A percentile compares a stretch with the other conserved stretches of the same genome.
Evolutionary conservation across 345 rosid genomes (phyloP).

Genomic region (Gossypium rotundifolium): DNA sequence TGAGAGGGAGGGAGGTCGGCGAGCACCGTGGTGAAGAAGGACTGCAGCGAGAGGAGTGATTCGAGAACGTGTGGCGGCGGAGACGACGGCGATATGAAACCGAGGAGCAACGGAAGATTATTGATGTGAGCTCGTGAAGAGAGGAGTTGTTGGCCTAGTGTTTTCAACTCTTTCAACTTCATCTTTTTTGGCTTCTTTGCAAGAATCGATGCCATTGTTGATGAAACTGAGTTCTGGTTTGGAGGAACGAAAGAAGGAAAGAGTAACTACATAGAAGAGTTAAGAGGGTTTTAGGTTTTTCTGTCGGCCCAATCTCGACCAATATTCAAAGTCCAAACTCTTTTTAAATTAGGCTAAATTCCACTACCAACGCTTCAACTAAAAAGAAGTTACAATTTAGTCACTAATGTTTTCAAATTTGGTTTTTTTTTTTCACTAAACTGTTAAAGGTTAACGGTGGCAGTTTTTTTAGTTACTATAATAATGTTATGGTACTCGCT

Average conservation of each 20-base stretch:
- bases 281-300: neutral
- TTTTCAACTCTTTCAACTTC: conserved; percentile 54
- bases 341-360: too few relatives aligned
- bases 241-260: neutral
- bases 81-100: conserved; percentile 47
- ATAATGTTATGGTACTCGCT: too few relatives aligned
- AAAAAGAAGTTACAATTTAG: too few relatives aligned
- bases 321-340: too few relatives aligned
- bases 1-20: conserved; percentile 64
- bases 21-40: conserved; percentile 79
- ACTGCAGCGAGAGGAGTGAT: conserved; percentile 82
- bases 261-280: neutral
- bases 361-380: neutral
- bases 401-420: too few relatives aligned
- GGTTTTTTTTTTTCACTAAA: too few relatives aligned
- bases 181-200: conserved; percentile 30
- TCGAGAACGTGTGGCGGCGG: conserved; percentile 68
- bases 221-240: neutral
- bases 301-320: too few relatives aligned
- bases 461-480: too few relatives aligned
- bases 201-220: conserved; percentile 43
- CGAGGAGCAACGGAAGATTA: conserved; percentile 73
- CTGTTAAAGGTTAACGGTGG: too few relatives aligned
- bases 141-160: conserved; percentile 59
- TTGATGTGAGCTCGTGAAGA: conserved; percentile 71